A percentile compares a stretch with the other conserved stretches of the same genome.
Conservation (phyloP, 768 basidiomycete genomes). For the Hygrocybe coccinea region DNA sequence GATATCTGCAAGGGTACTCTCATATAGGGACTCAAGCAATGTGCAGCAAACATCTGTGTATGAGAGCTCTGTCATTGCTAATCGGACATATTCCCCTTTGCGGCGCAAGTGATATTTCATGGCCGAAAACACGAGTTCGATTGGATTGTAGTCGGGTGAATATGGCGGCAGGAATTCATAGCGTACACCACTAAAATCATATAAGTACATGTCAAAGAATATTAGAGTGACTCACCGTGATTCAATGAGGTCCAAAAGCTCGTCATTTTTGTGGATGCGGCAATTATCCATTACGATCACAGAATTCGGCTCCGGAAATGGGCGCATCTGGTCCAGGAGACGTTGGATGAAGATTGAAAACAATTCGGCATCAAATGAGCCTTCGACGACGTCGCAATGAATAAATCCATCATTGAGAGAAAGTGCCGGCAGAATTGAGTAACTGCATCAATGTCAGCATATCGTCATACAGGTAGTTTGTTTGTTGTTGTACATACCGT, state of each 20-base stretch:
- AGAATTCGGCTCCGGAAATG: slow-evolving; percentile 11
- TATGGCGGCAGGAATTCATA: slow-evolving; percentile 14
- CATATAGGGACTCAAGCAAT: neutral
- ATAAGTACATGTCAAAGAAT: neutral
- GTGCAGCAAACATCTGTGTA: neutral
- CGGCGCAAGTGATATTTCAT: slow-evolving; percentile 20
- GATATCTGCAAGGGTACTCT: neutral
- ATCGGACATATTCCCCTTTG: slow-evolving; percentile 8
- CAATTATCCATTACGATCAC: slow-evolving; percentile 38
- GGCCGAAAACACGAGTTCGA: slow-evolving; percentile 24
- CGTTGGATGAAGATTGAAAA: slow-evolving; percentile 3
- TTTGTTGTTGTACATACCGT: neutral
- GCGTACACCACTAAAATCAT: slow-evolving; percentile 4
- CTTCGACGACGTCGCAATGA: slow-evolving; percentile 6
- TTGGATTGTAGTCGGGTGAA: slow-evolving; percentile 29
- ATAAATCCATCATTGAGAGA: slow-evolving; percentile 4
- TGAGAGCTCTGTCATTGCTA: slow-evolving; percentile 9
- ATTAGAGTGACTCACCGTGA: neutral
- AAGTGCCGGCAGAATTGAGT: slow-evolving; percentile 3
- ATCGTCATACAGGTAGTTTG: neutral
- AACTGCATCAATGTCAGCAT: neutral
- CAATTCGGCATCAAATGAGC: neutral
- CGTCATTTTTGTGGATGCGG: slow-evolving; percentile 26
- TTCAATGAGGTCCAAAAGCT: neutral
- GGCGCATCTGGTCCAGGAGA: slow-evolving; percentile 3